These are phyloP conservation scores for Eimeria tenella DNA, from an alignment of 169 alveolate genomes.

Conservation along the genomic window DNA sequence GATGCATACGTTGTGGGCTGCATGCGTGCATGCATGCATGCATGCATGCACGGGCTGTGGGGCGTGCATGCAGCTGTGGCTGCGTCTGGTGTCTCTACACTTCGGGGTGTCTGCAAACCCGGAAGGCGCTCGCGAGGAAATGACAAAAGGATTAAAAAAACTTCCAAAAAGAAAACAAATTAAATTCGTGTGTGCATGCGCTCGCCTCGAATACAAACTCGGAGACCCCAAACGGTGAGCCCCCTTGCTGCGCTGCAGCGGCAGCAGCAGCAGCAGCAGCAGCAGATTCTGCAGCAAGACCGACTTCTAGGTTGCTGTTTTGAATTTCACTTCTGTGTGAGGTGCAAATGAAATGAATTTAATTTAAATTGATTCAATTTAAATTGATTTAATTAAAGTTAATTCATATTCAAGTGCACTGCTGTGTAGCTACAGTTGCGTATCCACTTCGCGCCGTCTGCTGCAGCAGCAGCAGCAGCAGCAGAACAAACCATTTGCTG, in stretches of 20 bases:
- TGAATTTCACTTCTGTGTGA: too few species aligned
- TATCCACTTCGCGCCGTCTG: not conserved
- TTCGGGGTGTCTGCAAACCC: constrained; percentile 55
- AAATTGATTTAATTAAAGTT: too few species aligned
- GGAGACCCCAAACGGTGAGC: constrained; percentile 66
- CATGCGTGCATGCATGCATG: too few species aligned
- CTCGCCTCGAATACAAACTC: constrained; percentile 77
- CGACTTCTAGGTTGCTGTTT: too few species aligned
- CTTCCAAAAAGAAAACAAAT: constrained; percentile 81
- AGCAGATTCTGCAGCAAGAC: too few species aligned
- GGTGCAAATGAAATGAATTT: not conserved
- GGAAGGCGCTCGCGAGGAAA: constrained; percentile 73
- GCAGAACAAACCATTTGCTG: not conserved
- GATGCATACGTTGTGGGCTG: too few species aligned
- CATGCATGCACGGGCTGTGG: too few species aligned
- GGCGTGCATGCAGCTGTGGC: constrained; percentile 71
- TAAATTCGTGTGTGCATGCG: constrained; percentile 74
- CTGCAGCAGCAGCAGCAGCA: not conserved
- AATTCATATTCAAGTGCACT: too few species aligned
- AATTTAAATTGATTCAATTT: not conserved
- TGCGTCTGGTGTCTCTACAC: constrained; percentile 74
- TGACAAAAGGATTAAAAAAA: constrained; percentile 72
- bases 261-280: too few species aligned
- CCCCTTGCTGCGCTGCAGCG: not conserved
- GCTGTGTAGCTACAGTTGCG: too few species aligned